Base-by-base conservation (phyloP, 768 basidiomycete species). In the Hypsizygus marmoreus region DNA sequence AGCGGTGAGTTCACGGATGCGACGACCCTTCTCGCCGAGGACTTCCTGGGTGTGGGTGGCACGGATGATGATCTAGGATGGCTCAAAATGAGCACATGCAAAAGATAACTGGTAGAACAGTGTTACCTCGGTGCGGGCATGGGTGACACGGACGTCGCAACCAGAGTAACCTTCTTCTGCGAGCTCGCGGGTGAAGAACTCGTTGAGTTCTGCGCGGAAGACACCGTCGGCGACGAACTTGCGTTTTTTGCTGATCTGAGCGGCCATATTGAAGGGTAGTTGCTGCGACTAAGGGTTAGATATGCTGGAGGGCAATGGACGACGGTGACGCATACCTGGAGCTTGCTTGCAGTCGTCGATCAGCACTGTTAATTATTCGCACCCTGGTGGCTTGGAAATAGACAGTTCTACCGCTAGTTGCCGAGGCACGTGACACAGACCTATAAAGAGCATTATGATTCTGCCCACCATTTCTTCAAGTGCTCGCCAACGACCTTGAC, bases 151-250 rank as follows among this genome's bases (percentile, higher is more conserved):
- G 69, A 99, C 97, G 74, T 99, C 97, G 71, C 97, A 99, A 44
- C 97, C 97, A 74, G 97, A 98, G 82, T 98, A 99, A 59, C 95
- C 95, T 73, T 99, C 97, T 74, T 95, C 95, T 43, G 97, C 91
- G 61, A 98, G 90, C 73, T 98, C 95, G 59, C 94, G 86, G 49
- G 85, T 91, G 72, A 98, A 97, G 82, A 99, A 98, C 73, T 99
- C 97, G 67, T 92, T 92, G 69, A 99, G 83, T 75, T 99, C 97
- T 58, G 97, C 97, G 68, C 92, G 93, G 82, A 95, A 95, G 46
- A 97, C 95, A 85, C 95, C 95, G 67, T 97, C 95, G 45, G 94
- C 93, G 63, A 95, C 90, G 63, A 95, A 95, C 83, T 94, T 97
- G 79, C 93, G 86, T 80, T 95, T 95, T 77, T 97, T 97, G 80